phyloP scores from a whole-genome alignment of 2,329 filamentous ascomycete species.

The Madurella mycetomatis region DNA sequence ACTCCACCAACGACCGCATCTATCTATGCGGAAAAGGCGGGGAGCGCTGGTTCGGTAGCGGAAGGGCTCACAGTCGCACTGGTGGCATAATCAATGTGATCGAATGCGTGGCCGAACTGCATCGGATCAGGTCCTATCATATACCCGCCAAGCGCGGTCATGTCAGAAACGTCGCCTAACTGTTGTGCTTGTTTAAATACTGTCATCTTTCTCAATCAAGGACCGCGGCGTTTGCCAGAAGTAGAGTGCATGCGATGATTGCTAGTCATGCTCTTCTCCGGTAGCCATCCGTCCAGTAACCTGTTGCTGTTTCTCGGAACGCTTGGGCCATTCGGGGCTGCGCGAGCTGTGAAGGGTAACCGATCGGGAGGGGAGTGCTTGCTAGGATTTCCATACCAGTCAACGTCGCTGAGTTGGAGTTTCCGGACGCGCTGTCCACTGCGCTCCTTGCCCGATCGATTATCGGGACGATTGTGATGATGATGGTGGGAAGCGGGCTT shows the following conservation, averaged over 20 bases:
- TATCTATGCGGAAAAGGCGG: not conserved
- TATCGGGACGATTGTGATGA: constrained; percentile 54
- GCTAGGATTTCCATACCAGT: constrained; percentile 64
- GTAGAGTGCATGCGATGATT: constrained; percentile 24
- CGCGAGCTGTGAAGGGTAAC: not conserved
- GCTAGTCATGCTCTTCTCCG: constrained; percentile 24
- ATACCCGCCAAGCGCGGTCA: constrained; percentile 5
- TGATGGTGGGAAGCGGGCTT: constrained; percentile 46
- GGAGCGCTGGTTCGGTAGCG: not conserved
- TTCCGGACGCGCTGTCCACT: constrained; percentile 80
- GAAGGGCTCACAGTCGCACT: not conserved
- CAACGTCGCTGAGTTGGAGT: constrained; percentile 91
- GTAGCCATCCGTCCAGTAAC: too few relatives aligned
- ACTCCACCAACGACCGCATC: not conserved
- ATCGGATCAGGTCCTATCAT: constrained; percentile 21
- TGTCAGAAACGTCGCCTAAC: constrained; percentile 15
- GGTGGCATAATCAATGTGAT: constrained; percentile 1
- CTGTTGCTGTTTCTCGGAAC: not conserved
- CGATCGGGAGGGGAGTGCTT: constrained; percentile 1
- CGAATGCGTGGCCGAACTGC: constrained; percentile 2
- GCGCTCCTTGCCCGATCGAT: constrained; percentile 53
- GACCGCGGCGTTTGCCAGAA: not conserved
- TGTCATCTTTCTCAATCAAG: not conserved
- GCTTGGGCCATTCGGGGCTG: not conserved
- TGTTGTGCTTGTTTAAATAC: not conserved